Base-by-base conservation (phyloP, 2,329 filamentous ascomycete genomes). In the Fusarium piperis region DNA sequence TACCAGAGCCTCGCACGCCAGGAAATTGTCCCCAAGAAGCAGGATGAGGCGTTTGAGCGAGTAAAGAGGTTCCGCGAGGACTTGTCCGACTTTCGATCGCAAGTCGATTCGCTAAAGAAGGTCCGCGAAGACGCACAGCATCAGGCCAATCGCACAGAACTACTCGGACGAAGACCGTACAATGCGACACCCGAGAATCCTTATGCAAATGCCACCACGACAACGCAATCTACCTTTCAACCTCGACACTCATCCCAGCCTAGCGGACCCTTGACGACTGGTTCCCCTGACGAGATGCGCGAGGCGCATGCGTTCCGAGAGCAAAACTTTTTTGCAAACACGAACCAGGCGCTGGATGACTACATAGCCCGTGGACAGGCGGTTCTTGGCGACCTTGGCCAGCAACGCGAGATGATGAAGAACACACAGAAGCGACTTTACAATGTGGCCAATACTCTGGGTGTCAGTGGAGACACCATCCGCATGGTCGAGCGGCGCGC, bases 341-440 rank as follows among this genome's bases (percentile, higher is more conserved):
- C 95, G 5, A 93, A 97, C 79, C 88, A 88, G 18, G 94, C 96
- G 59, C 87, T 99, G 1, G 96, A 99, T 79, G 95, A 98, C 74
- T 99, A 97, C 79, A 89, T 99, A 63, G 95, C 97, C 53, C 87
- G 95, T 3, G 96, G 96, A 0, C 91, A 97, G 78, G 94, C 94
- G 1, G 96, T 99, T 38, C 86, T 98, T 30, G 93, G 93, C 8
- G 95, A 98, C 82, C 82, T 99, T 62, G 92, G 93, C 4, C 89
- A 96, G 78, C 96, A 99, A 85, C 89, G 94, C 61, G 95, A 98
- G 80, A 95, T 98, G 85, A 86, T 99, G 71, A 99, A 99, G 85
- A 93, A 92, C 58, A 98, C 96, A 23, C 96, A 99, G 83, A 92
- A 92, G 80, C 90, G 91, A 79, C 85, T 99, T 56, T 98, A 98